Evolutionary conservation across 2,329 filamentous ascomycete species (phyloP).

Genomic region (Trichoderma atroviride): DNA sequence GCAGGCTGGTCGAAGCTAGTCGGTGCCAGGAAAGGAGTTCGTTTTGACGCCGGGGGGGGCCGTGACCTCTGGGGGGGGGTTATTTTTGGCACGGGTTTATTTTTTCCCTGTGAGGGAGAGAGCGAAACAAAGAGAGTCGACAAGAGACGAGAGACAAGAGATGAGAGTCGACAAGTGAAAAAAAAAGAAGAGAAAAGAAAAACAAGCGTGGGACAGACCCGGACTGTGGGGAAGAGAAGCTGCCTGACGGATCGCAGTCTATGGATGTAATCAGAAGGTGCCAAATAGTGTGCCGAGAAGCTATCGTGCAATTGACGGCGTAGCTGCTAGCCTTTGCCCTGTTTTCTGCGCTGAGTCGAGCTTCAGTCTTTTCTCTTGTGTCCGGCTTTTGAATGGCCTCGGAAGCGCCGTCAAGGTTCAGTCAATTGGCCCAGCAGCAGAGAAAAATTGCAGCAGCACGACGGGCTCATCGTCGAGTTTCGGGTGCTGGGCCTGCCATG

Average conservation of each 20-base stretch:
- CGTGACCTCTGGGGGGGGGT: background rate
- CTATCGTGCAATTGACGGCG: background rate
- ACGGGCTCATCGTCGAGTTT: conserved; percentile 23
- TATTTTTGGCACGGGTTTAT: background rate
- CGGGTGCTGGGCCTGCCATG: conserved; percentile 14
- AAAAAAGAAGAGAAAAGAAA: background rate
- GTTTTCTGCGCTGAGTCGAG: background rate
- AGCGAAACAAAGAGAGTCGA: background rate
- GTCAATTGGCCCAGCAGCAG: conserved; percentile 8
- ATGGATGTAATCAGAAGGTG: background rate
- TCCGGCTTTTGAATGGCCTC: background rate
- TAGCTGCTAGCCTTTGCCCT: background rate
- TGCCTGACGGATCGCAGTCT: background rate
- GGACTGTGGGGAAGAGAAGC: conserved; percentile 23
- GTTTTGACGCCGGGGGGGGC: conserved; percentile 9
- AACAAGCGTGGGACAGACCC: background rate
- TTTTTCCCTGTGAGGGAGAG: background rate
- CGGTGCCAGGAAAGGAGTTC: conserved; percentile 19
- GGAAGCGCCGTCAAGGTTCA: conserved; percentile 9
- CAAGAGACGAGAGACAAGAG: background rate
- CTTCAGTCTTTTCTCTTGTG: background rate
- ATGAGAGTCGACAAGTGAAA: background rate
- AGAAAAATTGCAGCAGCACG: conserved; percentile 8
- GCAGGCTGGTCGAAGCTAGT: conserved; percentile 28
- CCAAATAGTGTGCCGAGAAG: background rate